phyloP scores from a whole-genome alignment of 2,329 filamentous ascomycete species.

The Trichoderma sp. region DNA sequence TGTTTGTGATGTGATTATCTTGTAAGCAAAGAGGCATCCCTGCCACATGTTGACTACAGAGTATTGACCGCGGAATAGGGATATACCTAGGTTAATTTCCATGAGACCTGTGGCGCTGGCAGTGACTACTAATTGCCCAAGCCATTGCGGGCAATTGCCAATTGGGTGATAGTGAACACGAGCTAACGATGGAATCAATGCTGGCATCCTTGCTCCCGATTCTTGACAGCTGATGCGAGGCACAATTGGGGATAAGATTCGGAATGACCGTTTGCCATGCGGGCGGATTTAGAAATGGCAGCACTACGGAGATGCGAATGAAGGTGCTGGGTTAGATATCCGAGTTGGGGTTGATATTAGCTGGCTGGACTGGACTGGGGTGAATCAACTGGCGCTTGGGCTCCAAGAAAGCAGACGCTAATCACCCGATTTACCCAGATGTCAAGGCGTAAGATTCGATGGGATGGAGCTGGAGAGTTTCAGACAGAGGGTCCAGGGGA shows the following conservation, averaged over 20 bases:
- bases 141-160: neutral
- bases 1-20: neutral
- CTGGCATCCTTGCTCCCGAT: neutral
- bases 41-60: neutral
- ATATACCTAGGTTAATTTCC: neutral
- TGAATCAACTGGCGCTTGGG: neutral
- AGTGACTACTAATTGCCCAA: neutral
- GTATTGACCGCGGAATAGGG: neutral
- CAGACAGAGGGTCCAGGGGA: neutral
- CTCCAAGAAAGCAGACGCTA: neutral
- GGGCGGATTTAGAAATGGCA: neutral
- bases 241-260: neutral
- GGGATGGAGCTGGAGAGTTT: neutral
- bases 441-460: neutral
- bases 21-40: neutral
- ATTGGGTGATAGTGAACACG: neutral
- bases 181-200: neutral
- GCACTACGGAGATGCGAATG: neutral
- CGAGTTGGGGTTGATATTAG: neutral
- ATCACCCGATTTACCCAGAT: neutral
- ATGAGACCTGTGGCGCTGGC: neutral
- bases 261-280: neutral
- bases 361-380: neutral
- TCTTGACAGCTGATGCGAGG: neutral
- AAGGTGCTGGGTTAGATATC: neutral